These are phyloP conservation scores for Rusavskia elegans DNA, from an alignment of 495 filamentous ascomycete genomes.

Conservation along the genomic window DNA sequence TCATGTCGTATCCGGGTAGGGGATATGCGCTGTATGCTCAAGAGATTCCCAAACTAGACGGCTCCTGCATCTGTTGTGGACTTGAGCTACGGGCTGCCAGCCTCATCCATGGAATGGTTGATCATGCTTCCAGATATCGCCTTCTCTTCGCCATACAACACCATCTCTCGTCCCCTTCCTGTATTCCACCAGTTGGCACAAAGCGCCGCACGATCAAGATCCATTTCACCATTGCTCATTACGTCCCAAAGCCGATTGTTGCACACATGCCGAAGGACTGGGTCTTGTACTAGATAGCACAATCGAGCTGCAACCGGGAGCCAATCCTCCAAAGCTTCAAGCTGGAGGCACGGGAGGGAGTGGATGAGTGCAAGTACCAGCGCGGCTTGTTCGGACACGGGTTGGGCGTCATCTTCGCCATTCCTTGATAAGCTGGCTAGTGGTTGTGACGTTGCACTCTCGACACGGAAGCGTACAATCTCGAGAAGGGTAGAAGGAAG, in stretches of 20 bases:
- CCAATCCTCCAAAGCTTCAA: constrained; percentile 60
- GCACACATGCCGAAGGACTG: constrained; percentile 44
- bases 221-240: constrained; percentile 75
- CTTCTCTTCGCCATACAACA: constrained; percentile 35
- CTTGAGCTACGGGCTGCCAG: constrained; percentile 7
- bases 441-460: constrained; percentile 32
- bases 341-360: constrained; percentile 55
- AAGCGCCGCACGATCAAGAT: constrained; percentile 65
- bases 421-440: not conserved
- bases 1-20: too few relatives aligned
- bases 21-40: too few relatives aligned
- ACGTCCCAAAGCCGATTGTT: constrained; percentile 74
- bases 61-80: not conserved
- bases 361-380: constrained; percentile 71
- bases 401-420: constrained; percentile 3
- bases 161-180: constrained; percentile 46
- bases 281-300: constrained; percentile 44
- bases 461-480: constrained; percentile 53
- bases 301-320: constrained; percentile 55
- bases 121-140: constrained; percentile 30
- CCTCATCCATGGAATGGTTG: constrained; percentile 39
- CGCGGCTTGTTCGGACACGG: constrained; percentile 67
- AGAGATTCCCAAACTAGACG: not conserved
- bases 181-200: constrained; percentile 83
- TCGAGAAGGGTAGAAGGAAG: constrained; percentile 71